These are phyloP conservation scores for Candida boleticola DNA, from an alignment of 805 yeast genomes.

Conservation along the genomic window DNA sequence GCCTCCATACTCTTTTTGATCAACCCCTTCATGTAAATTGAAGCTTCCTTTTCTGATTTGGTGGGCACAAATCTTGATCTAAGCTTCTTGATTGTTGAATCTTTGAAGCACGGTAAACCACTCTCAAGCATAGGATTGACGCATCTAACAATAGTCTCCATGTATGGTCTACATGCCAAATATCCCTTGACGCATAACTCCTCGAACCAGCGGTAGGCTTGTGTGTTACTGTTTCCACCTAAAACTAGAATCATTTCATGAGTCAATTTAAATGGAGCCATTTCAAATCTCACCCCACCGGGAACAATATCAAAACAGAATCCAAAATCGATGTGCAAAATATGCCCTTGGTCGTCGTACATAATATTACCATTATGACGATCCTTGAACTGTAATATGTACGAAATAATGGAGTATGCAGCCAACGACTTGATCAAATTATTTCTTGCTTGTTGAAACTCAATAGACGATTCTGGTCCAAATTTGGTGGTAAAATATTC, in stretches of 20 bases:
- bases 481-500: conserved; percentile 89
- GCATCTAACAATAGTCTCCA: conserved; percentile 79
- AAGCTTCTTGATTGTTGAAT: conserved; percentile 76
- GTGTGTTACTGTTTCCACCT: conserved; percentile 87
- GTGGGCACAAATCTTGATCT: conserved; percentile 76
- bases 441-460: conserved; percentile 86
- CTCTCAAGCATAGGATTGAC: conserved; percentile 92
- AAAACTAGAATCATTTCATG: conserved; percentile 94
- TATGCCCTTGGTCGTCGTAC: conserved; percentile 93
- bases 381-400: conserved; percentile 89
- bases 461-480: conserved; percentile 90
- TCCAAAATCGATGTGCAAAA: conserved; percentile 96
- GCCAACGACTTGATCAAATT: conserved; percentile 93
- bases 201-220: conserved; percentile 90
- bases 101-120: conserved; percentile 95
- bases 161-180: conserved; percentile 82
- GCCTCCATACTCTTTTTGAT: conserved; percentile 83
- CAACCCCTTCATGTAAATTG: conserved; percentile 68
- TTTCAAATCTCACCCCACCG: conserved; percentile 97
- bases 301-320: conserved; percentile 98
- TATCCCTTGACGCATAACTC: conserved; percentile 92
- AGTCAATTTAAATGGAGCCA: conserved; percentile 96
- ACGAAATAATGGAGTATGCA: conserved; percentile 89
- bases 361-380: conserved; percentile 97
- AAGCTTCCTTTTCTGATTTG: conserved; percentile 83